Evolutionary conservation across 257 asterid species (phyloP), one percentile per base, ranked within the genome.

Genomic region (Ligustrum vulgare): DNA sequence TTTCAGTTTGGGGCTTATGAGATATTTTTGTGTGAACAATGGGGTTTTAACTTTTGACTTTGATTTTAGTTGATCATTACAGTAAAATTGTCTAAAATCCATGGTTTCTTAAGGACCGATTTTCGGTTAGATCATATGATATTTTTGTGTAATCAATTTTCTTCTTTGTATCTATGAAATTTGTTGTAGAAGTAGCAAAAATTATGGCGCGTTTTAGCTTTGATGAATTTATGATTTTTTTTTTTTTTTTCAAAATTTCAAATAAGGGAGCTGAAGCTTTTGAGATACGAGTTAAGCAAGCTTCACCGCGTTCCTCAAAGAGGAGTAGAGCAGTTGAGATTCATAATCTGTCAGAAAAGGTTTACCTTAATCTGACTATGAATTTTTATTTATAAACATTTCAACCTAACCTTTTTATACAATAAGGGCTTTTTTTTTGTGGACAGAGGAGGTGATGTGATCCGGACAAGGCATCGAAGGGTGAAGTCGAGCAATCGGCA

Each of bases 281-380:
- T 76, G 96, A 87, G 45, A 60, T 72, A 32, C 82, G 73, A 58
- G 63, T 10, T 1, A 84, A 85, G 80, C 82, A 82, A 62, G 80
- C 70, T 71, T 86, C 81, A 72, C 80, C 82, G 5, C 97, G 92
- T 60, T 91, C 92, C 23, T 91, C 96, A 0, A 93, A 93, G 92
- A 90, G 99, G 82, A 89, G 91, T 81, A 87, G 98, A 84, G 96
- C 98, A 54, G 97, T 98, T 0, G 99, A 95, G 75, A 89, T 93
- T 74, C 99, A 95, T 79, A 93, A 95, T 82, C 65, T 93, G 81
- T 93, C 99, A 1, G 99, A 95, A 79, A 95, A 95, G 99, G 99
- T 91, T 71, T 79, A 78, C 65, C 25, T 71, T 75, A 9, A 45
- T 76, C 58, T 49, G 60, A 51, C 25, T 67, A 76, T 41, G 35